Base-by-base conservation (phyloP, 768 basidiomycete species). In the Lactarius trivialis region DNA sequence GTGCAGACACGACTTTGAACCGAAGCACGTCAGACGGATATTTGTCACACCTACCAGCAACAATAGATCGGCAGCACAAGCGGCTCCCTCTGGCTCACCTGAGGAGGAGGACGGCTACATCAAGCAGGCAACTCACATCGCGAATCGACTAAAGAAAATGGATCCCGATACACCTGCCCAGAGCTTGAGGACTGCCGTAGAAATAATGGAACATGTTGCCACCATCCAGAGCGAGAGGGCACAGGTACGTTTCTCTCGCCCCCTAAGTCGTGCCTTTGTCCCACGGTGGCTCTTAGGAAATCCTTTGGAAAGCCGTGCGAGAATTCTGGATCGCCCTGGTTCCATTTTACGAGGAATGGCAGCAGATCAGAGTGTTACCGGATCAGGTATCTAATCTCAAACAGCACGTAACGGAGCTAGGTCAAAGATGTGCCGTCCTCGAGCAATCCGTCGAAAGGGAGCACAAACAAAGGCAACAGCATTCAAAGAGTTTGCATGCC, bases 231-330 rank as follows among this genome's bases (percentile, higher is more conserved):
- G 54, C 39, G 50, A 56, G 41, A 48, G 34, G 17, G 63, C 63
- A 8, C 63, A 64, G 34, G 63, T 49, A 51, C 26, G 58, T 30
- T n/a, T 33, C 33, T 34, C 41, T 30, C 15, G 4, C 26, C 26
- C n/a, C 14, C 39, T 41, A 24, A 4, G 11, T 50, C 14, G 8
- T 43, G 7, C 3, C 7, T 54, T 32, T 14, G 28, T 58, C 61
- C 54, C 30, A 58, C 43, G 24, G 33, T 14, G 53, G 32, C 32
- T 34, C 5, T n/a, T 21, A 64, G 63, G 63, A 55, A 41, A 55
- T 64, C 15, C 30, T 64, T 24, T 64, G 63, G 63, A 50, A 49
- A 21, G 58, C 63, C 17, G 63, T 64, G 49, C 57, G 54, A 45
- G 58, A 60, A 36, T 64, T 60, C 12, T 64, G 57, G 63, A 54